A percentile compares a stretch with the other conserved stretches of the same genome.
phyloP scores from a whole-genome alignment of 2,329 filamentous ascomycete species.

The Colletotrichum horii region DNA sequence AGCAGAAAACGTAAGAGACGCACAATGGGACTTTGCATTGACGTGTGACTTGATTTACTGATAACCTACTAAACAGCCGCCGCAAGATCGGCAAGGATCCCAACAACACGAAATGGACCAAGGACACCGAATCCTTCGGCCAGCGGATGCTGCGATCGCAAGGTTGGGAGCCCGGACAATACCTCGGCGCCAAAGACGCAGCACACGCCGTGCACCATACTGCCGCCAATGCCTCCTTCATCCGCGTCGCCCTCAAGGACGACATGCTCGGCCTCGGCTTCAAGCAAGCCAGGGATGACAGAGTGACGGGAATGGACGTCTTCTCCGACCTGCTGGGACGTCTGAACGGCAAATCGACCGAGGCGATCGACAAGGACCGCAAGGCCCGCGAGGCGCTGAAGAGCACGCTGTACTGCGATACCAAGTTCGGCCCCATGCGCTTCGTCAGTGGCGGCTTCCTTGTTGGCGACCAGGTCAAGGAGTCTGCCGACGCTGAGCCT shows the following conservation, averaged over 20 bases:
- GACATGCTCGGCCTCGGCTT: constrained; percentile 91
- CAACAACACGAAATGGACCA: constrained; percentile 94
- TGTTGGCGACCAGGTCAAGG: constrained; percentile 61
- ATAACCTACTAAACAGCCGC: constrained; percentile 29
- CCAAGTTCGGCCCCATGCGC: constrained; percentile 79
- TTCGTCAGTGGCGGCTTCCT: constrained; percentile 87
- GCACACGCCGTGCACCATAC: constrained; percentile 79
- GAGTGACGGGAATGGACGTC: constrained; percentile 84
- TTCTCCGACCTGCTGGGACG: constrained; percentile 87
- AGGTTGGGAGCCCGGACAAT: constrained; percentile 88
- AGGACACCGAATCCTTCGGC: constrained; percentile 82
- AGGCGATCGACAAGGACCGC: constrained; percentile 73
- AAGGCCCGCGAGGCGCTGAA: constrained; percentile 72
- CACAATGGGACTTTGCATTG: background rate
- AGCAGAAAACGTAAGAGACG: constrained; percentile 16
- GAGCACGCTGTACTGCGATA: constrained; percentile 74
- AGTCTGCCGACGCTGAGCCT: constrained; percentile 39
- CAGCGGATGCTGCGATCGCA: constrained; percentile 88
- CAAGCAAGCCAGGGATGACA: constrained; percentile 73
- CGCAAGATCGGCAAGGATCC: constrained; percentile 87
- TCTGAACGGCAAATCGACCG: constrained; percentile 85
- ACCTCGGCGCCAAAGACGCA: constrained; percentile 79
- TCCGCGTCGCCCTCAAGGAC: constrained; percentile 85
- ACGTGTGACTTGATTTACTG: background rate
- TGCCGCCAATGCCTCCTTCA: constrained; percentile 81